phyloP scores from a whole-genome alignment of 208 protist species.

The Wallacemonas sp. region DNA sequence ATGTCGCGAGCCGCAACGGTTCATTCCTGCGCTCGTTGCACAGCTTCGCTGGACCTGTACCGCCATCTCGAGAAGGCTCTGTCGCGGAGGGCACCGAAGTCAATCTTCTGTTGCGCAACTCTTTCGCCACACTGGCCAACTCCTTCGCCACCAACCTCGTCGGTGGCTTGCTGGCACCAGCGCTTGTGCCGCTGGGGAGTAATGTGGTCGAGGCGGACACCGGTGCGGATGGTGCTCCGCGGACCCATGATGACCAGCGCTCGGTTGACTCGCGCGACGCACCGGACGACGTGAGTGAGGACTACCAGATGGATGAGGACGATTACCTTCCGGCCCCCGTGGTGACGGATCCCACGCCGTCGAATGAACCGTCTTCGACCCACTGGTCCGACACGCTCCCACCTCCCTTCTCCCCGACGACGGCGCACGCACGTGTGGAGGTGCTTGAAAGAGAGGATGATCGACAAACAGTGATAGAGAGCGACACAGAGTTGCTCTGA shows the following conservation, averaged over 20 bases:
- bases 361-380: not conserved
- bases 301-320: conserved; percentile 11
- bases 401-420: not conserved
- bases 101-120: conserved; percentile 30
- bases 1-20: conserved; percentile 3
- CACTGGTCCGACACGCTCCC: not conserved
- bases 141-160: conserved; percentile 43
- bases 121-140: conserved; percentile 40
- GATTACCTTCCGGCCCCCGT: not conserved
- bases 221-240: conserved; percentile 12
- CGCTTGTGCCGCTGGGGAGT: conserved; percentile 19
- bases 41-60: conserved; percentile 8
- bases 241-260: not conserved
- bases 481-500: conserved; percentile 1
- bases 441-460: conserved; percentile 12
- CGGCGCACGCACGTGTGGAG: not conserved
- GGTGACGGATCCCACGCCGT: not conserved
- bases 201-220: conserved; percentile 14
- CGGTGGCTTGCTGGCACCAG: conserved; percentile 25
- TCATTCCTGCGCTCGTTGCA: conserved; percentile 8
- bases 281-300: conserved; percentile 1
- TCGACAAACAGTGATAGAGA: not conserved
- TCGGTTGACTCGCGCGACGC: conserved; percentile 7
- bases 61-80: not conserved
- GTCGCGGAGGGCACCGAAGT: conserved; percentile 13